These are phyloP conservation scores for Trichoderma lentiforme DNA, from an alignment of 2,329 filamentous ascomycete species.

Conservation along the genomic window DNA sequence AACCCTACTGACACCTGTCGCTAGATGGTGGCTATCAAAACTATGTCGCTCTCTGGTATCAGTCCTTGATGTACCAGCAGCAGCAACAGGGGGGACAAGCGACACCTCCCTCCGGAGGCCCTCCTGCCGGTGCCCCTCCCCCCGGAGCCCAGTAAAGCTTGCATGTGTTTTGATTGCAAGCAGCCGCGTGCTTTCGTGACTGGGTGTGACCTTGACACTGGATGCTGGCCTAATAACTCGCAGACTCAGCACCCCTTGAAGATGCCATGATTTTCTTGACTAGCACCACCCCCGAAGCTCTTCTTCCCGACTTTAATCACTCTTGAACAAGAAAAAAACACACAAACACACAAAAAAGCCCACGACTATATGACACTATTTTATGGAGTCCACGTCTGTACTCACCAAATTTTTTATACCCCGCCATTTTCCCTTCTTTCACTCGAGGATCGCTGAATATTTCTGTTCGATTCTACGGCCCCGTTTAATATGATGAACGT, in stretches of 20 bases:
- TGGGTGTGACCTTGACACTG: slow-evolving; percentile 20
- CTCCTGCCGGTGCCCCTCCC: slow-evolving; percentile 36
- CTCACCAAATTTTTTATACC: slow-evolving; percentile 25
- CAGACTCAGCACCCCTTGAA: slow-evolving; percentile 27
- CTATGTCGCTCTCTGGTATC: slow-evolving; percentile 78
- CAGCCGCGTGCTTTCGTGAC: slow-evolving; percentile 18
- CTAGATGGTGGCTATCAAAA: slow-evolving; percentile 76
- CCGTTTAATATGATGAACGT: slow-evolving; percentile 24
- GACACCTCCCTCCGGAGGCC: slow-evolving; percentile 33
- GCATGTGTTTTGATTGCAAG: neutral
- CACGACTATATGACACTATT: slow-evolving; percentile 27
- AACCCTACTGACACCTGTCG: neutral
- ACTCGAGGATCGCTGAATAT: slow-evolving; percentile 25
- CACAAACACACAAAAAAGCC: slow-evolving; percentile 9
- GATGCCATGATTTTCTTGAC: slow-evolving; percentile 34
- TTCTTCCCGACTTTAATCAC: neutral
- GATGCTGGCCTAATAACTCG: slow-evolving; percentile 6
- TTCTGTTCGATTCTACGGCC: slow-evolving; percentile 16
- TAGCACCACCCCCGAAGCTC: slow-evolving; percentile 26
- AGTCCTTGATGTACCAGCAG: slow-evolving; percentile 54
- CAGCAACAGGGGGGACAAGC: slow-evolving; percentile 40
- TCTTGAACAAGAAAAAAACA: slow-evolving; percentile 21
- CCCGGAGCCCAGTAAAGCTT: slow-evolving; percentile 38
- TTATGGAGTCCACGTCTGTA: slow-evolving; percentile 34
- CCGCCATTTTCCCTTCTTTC: slow-evolving; percentile 9